Percentiles rank a stretch among this genome's conserved stretches.
Conservation (phyloP, 129 eudicot species). For the Apium graveolens region DNA sequence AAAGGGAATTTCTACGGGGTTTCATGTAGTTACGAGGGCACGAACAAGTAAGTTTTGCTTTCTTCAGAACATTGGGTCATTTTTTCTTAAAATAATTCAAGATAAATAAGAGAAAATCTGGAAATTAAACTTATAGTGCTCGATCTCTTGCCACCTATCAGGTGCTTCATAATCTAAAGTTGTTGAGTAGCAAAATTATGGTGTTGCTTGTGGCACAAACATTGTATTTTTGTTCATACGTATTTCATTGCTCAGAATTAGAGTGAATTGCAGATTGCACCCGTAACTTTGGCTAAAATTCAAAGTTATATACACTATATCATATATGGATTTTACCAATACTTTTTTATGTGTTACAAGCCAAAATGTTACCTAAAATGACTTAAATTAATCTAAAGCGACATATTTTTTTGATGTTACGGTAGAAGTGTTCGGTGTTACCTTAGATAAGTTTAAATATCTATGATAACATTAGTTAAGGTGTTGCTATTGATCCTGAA, state of each 20-base stretch:
- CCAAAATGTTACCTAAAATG: no score
- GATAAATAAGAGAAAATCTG: not conserved
- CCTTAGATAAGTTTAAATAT: no score
- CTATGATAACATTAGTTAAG: no score
- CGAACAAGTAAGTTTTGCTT: slow-evolving; percentile 58
- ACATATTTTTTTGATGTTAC: no score
- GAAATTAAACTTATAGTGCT: not conserved
- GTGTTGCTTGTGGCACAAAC: not conserved
- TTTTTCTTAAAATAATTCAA: not conserved
- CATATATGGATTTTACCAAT: no score
- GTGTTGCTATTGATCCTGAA: no score
- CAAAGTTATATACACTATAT: no score
- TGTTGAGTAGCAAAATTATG: not conserved
- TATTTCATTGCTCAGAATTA: not conserved
- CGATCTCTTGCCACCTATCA: not conserved
- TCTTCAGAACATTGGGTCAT: not conserved
- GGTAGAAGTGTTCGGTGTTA: no score
- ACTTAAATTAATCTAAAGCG: no score
- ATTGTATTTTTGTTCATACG: not conserved
- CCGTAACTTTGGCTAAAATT: no score
- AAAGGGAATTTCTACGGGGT: slow-evolving; percentile 73
- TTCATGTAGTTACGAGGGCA: slow-evolving; percentile 71
- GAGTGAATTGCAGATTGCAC: no score
- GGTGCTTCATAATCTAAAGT: not conserved
- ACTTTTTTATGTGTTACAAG: no score